Evolutionary conservation across 1,139 yeast genomes (phyloP), one percentile per base, ranked within the genome.

Genomic region (Geotrichum bryndzae): DNA sequence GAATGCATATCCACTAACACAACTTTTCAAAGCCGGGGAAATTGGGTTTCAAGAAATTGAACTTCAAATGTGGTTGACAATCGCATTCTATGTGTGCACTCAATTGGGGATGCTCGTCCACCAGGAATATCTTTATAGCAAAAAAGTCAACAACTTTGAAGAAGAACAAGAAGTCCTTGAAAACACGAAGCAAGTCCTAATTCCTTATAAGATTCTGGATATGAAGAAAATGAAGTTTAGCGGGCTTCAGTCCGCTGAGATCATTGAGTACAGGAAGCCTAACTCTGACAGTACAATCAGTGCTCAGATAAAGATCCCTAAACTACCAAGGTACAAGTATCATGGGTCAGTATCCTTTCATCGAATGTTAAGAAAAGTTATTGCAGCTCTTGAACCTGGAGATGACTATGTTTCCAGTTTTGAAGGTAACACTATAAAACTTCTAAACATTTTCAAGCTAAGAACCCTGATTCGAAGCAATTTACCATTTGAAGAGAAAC

Each of bases 381-480:
- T 41, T 5, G 18, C 48, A 11, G n/a, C 23, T 41, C 48, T 41
- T 41, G 10, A 15, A n/a, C 18, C 18, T 1, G 22, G 10, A 41
- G 48, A 41, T 6, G n/a, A 41, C n/a, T 41, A 41, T 8, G 22
- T n/a, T 41, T 41, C 18, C 18, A n/a, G 48, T 41, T 41, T n/a
- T 41, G 58, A 51, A 13, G 59, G 56, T 23, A 50, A 51, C n/a
- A 53, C 60, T 2, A 25, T 60, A 55, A 23, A 29, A 29, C 45
- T 59, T 22, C 35, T 60, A 18, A 57, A 53, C 11, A 22, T 60
- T 2, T 56, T 60, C 57, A 60, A 60, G 41, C 53, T 60, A n/a
- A 56, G 60, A 23, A 35, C 41, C 5, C 15, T 29, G 22, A 23
- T 60, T 23, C 5, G 58, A n/a, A 54, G 62, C 3, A 7, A 25